Base-by-base conservation (phyloP, 148 eudicot species). In the Cornus florida region DNA sequence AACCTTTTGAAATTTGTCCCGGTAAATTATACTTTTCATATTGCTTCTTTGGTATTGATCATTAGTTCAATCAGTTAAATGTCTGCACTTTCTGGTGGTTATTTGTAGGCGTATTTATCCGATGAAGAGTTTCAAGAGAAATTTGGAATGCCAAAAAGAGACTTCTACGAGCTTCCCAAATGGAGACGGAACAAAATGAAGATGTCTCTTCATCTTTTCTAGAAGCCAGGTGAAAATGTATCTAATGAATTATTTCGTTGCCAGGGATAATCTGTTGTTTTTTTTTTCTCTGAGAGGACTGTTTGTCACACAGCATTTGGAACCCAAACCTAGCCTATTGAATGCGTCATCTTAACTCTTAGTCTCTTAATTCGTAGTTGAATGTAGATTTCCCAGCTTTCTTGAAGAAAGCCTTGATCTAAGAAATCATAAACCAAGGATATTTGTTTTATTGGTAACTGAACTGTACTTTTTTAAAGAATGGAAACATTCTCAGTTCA, bases 121-220 rank as follows among this genome's bases (percentile, higher is more conserved):
- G 72, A 84, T 35, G 82, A 70, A 33, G 87, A 84, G 75, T 87
- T 87, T 46, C 75, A 82, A 71, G 85, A 84, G 73, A 77, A 79
- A 65, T 79, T 87, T 41, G 82, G 86, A 70, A 87, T 87, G 87
- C 48, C 87, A 56, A 82, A 69, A 69, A 60, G 39, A 60, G 79
- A 75, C 31, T 87, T 87, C 72, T 82, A 82, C 62, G 10, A 72
- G 38, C 80, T 87, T 39, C 89, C 87, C 0, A 87, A 83, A 83
- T 87, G 90, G 90, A 85, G 65, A 77, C 80, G 75, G 83, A 72
- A 81, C 83, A 87, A 87, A 73, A 75, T 87, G 53, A 87, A 87
- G 83, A 64, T 50, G 48, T 72, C 84, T 32, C 75, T 77, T 67
- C 65, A 77, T 80, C 87, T 82, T n/a, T 84, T 87, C 80, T 87